Base-by-base conservation (phyloP, 257 asterid genomes). In the Solanum appendiculatum region DNA sequence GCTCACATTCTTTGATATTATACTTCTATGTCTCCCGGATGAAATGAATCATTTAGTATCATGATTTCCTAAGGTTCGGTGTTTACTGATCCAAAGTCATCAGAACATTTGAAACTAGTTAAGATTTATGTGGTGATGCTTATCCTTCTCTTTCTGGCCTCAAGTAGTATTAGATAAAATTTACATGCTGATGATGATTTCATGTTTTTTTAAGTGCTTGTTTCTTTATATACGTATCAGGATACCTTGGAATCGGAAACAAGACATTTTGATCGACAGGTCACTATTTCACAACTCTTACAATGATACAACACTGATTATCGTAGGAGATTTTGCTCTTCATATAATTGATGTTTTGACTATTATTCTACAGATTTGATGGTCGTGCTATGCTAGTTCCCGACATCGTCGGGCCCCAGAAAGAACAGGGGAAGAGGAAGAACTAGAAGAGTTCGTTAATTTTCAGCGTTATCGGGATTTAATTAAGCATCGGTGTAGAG, bases 401-500 rank as follows among this genome's bases (percentile, higher is more conserved):
- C 91, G 92, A 12, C 91, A 87, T 80, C 68, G 88, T 82, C 95
- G 94, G 82, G 94, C 85, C 73, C 90, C 93, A 2, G 94, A 93
- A 83, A 94, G 94, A 92, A 94, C 99, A 18, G 98, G 94, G 88
- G 98, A 97, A 87, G 99, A 97, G 88, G 97, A 95, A 91, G 98
- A 97, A 93, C 91, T 97, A 91, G 99, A 97, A 91, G 98, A 97
- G 97, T 97, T 93, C 92, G 98, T 95, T 93, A 97, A 91, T 95
- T 97, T 97, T 95, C 98, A 95, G 98, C 98, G 99, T 94, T 97
- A 94, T 91, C 98, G 98, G 98, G 99, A 97, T 95, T 95, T 97
- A 94, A 94, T 97, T 97, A 95, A 97, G 97, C 98, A 97, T 94
- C 98, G 98, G 86, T 98, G 96, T 91, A 97, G 98, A 97, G 99